Evolutionary conservation across 2,329 filamentous ascomycete genomes (phyloP).

Genomic region (Sarocladium strictum): DNA sequence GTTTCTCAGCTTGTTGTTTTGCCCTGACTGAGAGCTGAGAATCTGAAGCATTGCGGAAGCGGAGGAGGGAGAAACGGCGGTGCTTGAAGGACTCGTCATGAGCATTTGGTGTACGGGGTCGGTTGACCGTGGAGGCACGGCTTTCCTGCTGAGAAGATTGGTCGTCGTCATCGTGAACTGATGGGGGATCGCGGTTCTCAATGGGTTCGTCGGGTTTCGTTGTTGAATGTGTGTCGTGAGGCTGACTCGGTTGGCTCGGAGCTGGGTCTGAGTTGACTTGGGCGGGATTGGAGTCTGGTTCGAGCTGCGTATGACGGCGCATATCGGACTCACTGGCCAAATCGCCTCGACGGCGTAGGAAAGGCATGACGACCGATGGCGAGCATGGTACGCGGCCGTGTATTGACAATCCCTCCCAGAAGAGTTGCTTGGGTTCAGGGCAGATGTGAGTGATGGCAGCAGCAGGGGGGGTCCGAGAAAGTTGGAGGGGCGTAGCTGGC

Average conservation of each 20-base stretch:
- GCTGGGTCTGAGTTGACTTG: slow-evolving; percentile 10
- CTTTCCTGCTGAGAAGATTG: slow-evolving; percentile 17
- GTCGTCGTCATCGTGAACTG: slow-evolving; percentile 12
- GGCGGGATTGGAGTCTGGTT: slow-evolving; percentile 19
- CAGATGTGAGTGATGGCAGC: not conserved
- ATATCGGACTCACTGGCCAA: slow-evolving; percentile 54
- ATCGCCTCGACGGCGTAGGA: slow-evolving; percentile 55
- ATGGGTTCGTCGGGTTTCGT: slow-evolving; percentile 4
- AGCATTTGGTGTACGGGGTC: slow-evolving; percentile 43
- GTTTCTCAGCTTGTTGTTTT: slow-evolving; percentile 58
- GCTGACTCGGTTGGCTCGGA: slow-evolving; percentile 2
- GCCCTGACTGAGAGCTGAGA: slow-evolving; percentile 75
- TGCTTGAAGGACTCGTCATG: slow-evolving; percentile 52
- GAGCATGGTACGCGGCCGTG: slow-evolving; percentile 5
- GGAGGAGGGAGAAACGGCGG: slow-evolving; percentile 64
- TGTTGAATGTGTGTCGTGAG: not conserved
- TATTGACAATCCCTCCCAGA: not conserved
- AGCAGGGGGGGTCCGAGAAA: not conserved
- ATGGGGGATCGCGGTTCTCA: slow-evolving; percentile 8
- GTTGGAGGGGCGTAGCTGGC: not conserved
- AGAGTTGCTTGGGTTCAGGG: not conserved
- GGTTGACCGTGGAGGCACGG: slow-evolving; percentile 21
- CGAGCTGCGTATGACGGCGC: slow-evolving; percentile 43
- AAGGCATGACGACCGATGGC: slow-evolving; percentile 42
- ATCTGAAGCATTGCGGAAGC: slow-evolving; percentile 89